Evolutionary conservation across 2,329 filamentous ascomycete species (phyloP).

Genomic region (Zasmidium citrigriseum): DNA sequence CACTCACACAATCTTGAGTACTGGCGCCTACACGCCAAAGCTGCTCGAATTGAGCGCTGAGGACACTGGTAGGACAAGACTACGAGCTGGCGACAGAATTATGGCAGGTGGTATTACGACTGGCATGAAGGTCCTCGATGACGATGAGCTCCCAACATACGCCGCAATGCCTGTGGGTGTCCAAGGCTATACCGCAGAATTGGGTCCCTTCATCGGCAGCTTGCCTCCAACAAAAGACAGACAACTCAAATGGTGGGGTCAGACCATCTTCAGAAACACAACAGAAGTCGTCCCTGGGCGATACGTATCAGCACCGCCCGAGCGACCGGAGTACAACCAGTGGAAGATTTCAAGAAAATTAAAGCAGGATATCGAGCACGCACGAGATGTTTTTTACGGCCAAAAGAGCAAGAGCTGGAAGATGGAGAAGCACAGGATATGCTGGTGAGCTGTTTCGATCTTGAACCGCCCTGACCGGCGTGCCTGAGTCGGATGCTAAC

Average conservation of each 20-base stretch:
- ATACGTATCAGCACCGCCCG: conserved; percentile 59
- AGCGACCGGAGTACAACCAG: conserved; percentile 59
- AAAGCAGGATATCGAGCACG: conserved; percentile 60
- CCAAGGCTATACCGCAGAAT: conserved; percentile 44
- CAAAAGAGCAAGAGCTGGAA: conserved; percentile 57
- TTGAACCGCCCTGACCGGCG: not conserved
- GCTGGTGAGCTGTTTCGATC: conserved; percentile 55
- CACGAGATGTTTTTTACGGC: conserved; percentile 62
- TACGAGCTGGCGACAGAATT: conserved; percentile 57
- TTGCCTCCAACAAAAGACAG: conserved; percentile 54
- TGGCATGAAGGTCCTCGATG: conserved; percentile 49
- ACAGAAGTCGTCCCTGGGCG: conserved; percentile 55
- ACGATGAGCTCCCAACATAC: conserved; percentile 39
- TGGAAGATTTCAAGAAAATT: conserved; percentile 61
- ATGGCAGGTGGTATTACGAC: conserved; percentile 58
- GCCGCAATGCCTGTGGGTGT: conserved; percentile 48
- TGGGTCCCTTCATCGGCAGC: conserved; percentile 56
- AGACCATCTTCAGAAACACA: conserved; percentile 61
- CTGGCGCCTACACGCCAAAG: conserved; percentile 46
- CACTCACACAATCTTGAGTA: conserved; percentile 42
- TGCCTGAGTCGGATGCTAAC: not conserved
- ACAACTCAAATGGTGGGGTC: conserved; percentile 62
- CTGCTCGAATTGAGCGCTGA: conserved; percentile 52
- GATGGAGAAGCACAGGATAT: conserved; percentile 64
- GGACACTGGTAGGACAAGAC: conserved; percentile 45